Conservation (phyloP, 78 protist genomes). For the Dictyostelium brefeldianum region DNA sequence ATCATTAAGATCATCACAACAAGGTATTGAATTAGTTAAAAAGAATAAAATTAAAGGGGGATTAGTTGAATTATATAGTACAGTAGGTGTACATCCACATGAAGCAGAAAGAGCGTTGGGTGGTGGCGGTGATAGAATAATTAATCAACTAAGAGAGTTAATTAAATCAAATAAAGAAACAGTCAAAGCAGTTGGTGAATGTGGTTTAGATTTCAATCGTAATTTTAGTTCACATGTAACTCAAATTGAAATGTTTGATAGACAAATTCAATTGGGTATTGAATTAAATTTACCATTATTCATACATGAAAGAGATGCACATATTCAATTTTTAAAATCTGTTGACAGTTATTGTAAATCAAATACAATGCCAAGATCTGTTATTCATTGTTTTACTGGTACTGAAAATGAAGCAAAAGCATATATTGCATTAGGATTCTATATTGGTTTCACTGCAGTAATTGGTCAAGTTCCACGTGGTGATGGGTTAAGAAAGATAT, state of each 20-base stretch:
- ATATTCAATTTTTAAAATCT: slow-evolving; percentile 29
- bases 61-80: slow-evolving; percentile 32
- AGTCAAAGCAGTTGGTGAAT: slow-evolving; percentile 82
- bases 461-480: slow-evolving; percentile 72
- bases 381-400: slow-evolving; percentile 82
- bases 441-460: slow-evolving; percentile 79
- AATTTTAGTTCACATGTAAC: slow-evolving; percentile 48
- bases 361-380: slow-evolving; percentile 58
- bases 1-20: slow-evolving; percentile 38
- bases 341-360: background rate
- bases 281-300: slow-evolving; percentile 73
- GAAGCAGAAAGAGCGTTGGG: slow-evolving; percentile 61
- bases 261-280: slow-evolving; percentile 67
- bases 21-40: slow-evolving; percentile 60
- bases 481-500: slow-evolving; percentile 18
- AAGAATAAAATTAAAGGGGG: slow-evolving; percentile 13
- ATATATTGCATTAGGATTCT: slow-evolving; percentile 48
- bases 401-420: slow-evolving; percentile 49
- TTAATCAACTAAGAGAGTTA: background rate
- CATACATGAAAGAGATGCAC: slow-evolving; percentile 83
- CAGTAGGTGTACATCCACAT: slow-evolving; percentile 86
- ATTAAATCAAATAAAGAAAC: background rate
- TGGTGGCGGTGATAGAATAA: background rate
- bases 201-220: slow-evolving; percentile 83
- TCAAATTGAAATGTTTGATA: slow-evolving; percentile 71